These are phyloP conservation scores for Lithospermum erythrorhizon DNA, from an alignment of 257 asterid genomes.

Conservation along the genomic window DNA sequence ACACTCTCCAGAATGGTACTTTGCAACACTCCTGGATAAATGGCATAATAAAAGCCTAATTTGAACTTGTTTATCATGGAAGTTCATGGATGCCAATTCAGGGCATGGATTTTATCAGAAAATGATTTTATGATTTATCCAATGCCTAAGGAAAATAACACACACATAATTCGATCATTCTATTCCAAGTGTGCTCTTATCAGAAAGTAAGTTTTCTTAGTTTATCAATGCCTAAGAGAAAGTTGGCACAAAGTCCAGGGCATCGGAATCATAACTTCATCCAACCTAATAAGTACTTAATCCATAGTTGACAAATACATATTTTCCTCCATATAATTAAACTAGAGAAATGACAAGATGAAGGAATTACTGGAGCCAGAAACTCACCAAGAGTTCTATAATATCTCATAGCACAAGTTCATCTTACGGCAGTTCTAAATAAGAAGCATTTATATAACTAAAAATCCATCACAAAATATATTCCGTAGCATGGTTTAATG, in stretches of 20 bases:
- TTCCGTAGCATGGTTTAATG: not conserved
- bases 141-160: not conserved
- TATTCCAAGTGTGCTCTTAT: no score
- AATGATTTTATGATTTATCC: not conserved
- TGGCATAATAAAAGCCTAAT: no score
- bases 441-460: no score
- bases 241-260: not conserved
- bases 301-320: not conserved
- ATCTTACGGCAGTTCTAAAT: not conserved
- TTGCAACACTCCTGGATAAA: slow-evolving; percentile 64
- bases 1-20: slow-evolving; percentile 92
- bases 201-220: no score
- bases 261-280: no score
- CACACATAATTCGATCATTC: no score
- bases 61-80: not conserved
- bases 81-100: not conserved
- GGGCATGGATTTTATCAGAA: not conserved
- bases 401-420: no score
- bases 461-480: not conserved
- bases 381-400: no score
- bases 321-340: not conserved
- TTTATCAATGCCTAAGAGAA: not conserved
- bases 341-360: not conserved
- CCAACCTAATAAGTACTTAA: not conserved
- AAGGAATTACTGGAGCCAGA: not conserved